Percentiles rank a stretch among this genome's conserved stretches.
phyloP scores from a whole-genome alignment of 164 flowering plant genomes.

The Houttuynia cordata region DNA sequence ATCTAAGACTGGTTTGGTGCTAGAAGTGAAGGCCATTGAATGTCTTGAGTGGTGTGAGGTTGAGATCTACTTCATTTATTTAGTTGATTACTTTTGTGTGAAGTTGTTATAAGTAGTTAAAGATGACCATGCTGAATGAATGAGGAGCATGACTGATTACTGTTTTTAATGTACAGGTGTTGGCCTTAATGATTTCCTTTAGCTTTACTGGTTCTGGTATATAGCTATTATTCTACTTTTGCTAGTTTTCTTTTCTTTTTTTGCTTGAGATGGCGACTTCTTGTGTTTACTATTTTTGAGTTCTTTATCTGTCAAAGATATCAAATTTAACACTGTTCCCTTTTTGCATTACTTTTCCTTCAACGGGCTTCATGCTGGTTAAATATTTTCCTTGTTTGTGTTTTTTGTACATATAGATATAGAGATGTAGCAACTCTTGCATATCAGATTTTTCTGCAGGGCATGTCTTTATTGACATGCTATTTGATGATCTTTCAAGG shows the following conservation, averaged over 20 bases:
- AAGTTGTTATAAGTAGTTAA: not conserved
- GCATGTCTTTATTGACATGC: too few relatives aligned
- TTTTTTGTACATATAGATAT: too few relatives aligned
- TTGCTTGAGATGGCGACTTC: too few relatives aligned
- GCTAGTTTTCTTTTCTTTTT: too few relatives aligned
- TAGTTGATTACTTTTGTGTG: not conserved
- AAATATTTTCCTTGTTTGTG: too few relatives aligned
- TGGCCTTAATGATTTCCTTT: not conserved
- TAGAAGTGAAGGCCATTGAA: slow-evolving; percentile 50
- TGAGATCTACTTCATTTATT: not conserved
- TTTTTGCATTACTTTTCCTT: not conserved
- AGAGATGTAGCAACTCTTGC: too few relatives aligned
- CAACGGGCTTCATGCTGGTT: too few relatives aligned
- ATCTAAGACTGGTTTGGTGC: slow-evolving; percentile 9
- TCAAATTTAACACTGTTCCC: not conserved
- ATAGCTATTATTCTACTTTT: too few relatives aligned
- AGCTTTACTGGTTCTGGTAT: not conserved
- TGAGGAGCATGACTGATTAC: not conserved
- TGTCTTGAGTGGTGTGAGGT: slow-evolving; percentile 81
- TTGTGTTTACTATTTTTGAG: too few relatives aligned
- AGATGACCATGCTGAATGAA: not conserved
- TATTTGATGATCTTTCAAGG: too few relatives aligned
- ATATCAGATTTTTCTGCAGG: too few relatives aligned
- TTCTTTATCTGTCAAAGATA: too few relatives aligned
- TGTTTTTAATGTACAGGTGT: not conserved